phyloP scores from a whole-genome alignment of 83 land plant species.

The Thuja plicata region DNA sequence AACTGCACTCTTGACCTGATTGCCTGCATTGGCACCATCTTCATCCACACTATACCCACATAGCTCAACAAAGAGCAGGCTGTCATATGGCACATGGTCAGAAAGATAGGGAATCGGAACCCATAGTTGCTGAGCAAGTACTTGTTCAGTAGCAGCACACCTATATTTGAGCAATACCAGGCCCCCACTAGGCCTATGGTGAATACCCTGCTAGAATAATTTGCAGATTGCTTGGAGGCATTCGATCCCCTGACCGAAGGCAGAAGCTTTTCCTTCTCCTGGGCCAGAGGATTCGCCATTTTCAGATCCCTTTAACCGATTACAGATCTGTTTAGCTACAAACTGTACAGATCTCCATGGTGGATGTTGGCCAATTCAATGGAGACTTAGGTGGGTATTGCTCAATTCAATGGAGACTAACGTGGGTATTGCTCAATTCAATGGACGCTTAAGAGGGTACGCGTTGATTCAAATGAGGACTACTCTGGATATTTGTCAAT shows the following conservation, averaged over 20 bases:
- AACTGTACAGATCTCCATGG: neutral
- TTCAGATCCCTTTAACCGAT: neutral
- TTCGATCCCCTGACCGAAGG: conserved; percentile 6
- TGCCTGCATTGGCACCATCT: conserved; percentile 49
- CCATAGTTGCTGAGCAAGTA: conserved; percentile 62
- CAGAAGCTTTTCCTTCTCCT: conserved; percentile 5
- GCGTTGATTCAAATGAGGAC: neutral
- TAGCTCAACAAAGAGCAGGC: conserved; percentile 58
- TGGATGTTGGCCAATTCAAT: neutral
- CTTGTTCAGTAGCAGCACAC: conserved; percentile 61
- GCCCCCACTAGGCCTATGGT: conserved; percentile 43
- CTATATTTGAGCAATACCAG: conserved; percentile 66
- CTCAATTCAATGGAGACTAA: neutral
- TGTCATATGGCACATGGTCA: conserved; percentile 64
- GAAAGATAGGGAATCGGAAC: conserved; percentile 59
- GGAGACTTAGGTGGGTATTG: neutral
- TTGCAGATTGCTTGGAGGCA: neutral
- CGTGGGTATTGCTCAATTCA: neutral
- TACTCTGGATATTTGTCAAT: neutral
- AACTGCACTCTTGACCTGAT: conserved; percentile 38
- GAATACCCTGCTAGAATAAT: conserved; percentile 20
- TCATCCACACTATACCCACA: conserved; percentile 48
- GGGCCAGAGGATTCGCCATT: conserved; percentile 1
- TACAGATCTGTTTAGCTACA: neutral
- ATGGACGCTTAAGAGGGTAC: neutral